Percentiles rank a stretch among this genome's conserved stretches.
Evolutionary conservation across 257 asterid genomes (phyloP).

Genomic region (Cruciata laevipes): DNA sequence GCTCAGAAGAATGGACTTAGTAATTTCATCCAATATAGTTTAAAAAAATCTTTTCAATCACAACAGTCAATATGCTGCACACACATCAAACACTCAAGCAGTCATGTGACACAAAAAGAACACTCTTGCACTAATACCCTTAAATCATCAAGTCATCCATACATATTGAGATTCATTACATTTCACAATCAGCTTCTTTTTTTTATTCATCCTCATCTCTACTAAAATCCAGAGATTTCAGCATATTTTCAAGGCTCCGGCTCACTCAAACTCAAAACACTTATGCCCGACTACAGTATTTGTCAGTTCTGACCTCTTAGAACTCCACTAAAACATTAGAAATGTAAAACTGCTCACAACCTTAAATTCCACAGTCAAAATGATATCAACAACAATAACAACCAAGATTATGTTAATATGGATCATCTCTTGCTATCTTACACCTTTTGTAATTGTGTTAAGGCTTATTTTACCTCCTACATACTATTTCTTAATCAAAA

Average conservation of each 20-base stretch:
- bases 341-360: background rate
- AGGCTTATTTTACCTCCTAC: background rate
- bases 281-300: no score
- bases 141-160: background rate
- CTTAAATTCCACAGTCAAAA: background rate
- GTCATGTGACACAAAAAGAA: background rate
- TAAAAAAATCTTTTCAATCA: background rate
- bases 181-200: background rate
- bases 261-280: background rate
- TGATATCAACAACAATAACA: background rate
- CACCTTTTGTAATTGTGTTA: background rate
- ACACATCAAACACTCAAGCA: background rate
- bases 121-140: background rate
- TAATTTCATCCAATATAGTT: background rate
- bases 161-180: background rate
- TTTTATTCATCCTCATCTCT: background rate
- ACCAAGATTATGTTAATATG: background rate
- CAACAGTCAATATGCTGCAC: background rate
- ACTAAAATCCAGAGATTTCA: background rate
- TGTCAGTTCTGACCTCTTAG: background rate
- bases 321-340: background rate
- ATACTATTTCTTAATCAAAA: background rate
- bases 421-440: no score
- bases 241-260: background rate
- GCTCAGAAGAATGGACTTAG: background rate